phyloP scores from a whole-genome alignment of 805 yeast species.

The Lipomyces orientalis region DNA sequence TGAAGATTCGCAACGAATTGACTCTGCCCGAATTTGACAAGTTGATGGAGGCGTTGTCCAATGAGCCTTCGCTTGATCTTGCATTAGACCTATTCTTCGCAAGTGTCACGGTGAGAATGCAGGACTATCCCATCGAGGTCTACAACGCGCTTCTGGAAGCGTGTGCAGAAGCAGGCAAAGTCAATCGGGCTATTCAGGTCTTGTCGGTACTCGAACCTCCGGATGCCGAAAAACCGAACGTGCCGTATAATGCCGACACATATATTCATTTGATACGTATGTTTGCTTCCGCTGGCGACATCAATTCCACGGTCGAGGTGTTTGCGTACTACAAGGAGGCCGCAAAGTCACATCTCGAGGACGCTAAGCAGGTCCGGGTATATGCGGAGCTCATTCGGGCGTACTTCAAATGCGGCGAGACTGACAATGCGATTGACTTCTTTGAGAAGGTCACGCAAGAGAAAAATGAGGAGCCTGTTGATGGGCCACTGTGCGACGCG shows the following conservation, averaged over 20 bases:
- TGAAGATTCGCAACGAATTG: slow-evolving; percentile 14
- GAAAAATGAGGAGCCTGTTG: slow-evolving; percentile 19
- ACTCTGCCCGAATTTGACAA: slow-evolving; percentile 16
- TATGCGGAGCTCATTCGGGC: slow-evolving; percentile 43
- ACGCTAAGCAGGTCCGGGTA: slow-evolving; percentile 25
- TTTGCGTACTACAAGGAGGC: slow-evolving; percentile 37
- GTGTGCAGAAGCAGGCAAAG: slow-evolving; percentile 27
- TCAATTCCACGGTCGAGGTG: slow-evolving; percentile 35
- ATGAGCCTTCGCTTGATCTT: slow-evolving; percentile 36
- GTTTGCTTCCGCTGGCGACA: slow-evolving; percentile 36
- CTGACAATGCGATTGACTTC: slow-evolving; percentile 40
- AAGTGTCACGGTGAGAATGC: slow-evolving; percentile 37
- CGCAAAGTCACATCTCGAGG: slow-evolving; percentile 9
- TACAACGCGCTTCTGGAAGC: slow-evolving; percentile 37
- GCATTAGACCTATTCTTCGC: slow-evolving; percentile 45
- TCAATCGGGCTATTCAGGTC: slow-evolving; percentile 11
- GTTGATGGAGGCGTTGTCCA: slow-evolving; percentile 15
- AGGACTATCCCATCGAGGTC: slow-evolving; percentile 34
- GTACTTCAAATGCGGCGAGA: slow-evolving; percentile 39
- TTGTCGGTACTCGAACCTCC: slow-evolving; percentile 19
- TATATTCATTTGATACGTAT: slow-evolving; percentile 37
- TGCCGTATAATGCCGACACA: slow-evolving; percentile 31
- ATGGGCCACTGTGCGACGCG: slow-evolving; percentile 25
- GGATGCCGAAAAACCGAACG: slow-evolving; percentile 4
- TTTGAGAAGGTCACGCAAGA: slow-evolving; percentile 39